These are phyloP conservation scores for Crocinoboletus sp. DNA, from an alignment of 1,284 basidiomycete genomes.

Conservation along the genomic window DNA sequence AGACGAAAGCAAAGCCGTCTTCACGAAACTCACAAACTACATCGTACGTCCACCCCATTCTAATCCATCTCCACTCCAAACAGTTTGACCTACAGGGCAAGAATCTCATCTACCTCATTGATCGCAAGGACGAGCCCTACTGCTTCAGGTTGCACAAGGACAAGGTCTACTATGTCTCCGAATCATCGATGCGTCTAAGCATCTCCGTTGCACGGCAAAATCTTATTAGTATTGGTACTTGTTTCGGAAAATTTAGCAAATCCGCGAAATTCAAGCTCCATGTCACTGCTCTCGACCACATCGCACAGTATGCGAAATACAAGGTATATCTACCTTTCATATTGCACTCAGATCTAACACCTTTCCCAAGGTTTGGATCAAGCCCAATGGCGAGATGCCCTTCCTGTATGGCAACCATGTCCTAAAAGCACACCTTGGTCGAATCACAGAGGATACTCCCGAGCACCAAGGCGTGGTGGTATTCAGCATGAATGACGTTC, in stretches of 20 bases:
- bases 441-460: slow-evolving; percentile 98
- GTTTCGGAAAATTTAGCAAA: slow-evolving; percentile 98
- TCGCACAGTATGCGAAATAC: slow-evolving; percentile 97
- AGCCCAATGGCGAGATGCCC: slow-evolving; percentile 98
- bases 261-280: slow-evolving; percentile 98
- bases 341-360: slow-evolving; percentile 1
- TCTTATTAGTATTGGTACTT: slow-evolving; percentile 92
- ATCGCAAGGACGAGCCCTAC: slow-evolving; percentile 80
- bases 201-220: slow-evolving; percentile 92
- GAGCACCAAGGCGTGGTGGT: slow-evolving; percentile 99
- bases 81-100: slow-evolving; percentile 54
- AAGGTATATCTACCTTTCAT: slow-evolving; percentile 56
- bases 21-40: slow-evolving; percentile 90
- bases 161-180: slow-evolving; percentile 91
- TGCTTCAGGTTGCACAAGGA: slow-evolving; percentile 92
- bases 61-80: neutral
- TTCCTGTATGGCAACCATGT: slow-evolving; percentile 99
- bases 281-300: slow-evolving; percentile 88
- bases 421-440: slow-evolving; percentile 97
- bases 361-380: slow-evolving; percentile 89
- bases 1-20: slow-evolving; percentile 83
- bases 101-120: slow-evolving; percentile 87
- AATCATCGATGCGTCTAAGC: slow-evolving; percentile 88
- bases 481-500: slow-evolving; percentile 93
- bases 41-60: slow-evolving; percentile 49